Percentiles rank a stretch among this genome's conserved stretches.
Conservation (phyloP, 2,329 filamentous ascomycete species). For the Pyrenochaeta sp. region DNA sequence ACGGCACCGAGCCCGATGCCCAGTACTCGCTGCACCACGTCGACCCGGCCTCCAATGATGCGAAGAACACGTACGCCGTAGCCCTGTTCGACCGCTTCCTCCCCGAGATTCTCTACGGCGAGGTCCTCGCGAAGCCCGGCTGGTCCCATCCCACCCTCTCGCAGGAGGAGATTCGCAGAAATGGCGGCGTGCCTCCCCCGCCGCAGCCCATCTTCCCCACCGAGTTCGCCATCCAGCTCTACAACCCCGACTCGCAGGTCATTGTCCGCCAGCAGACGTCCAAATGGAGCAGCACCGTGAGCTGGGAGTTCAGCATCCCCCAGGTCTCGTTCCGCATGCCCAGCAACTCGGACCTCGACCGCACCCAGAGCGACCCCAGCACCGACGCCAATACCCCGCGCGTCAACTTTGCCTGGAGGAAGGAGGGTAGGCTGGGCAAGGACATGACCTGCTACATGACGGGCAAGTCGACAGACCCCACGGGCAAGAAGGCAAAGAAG, state of each 20-base stretch:
- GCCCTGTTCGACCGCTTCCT: slow-evolving; percentile 85
- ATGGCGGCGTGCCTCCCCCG: slow-evolving; percentile 69
- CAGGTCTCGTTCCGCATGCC: slow-evolving; percentile 83
- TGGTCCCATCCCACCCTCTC: slow-evolving; percentile 86
- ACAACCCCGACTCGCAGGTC: slow-evolving; percentile 90
- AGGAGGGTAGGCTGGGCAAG: slow-evolving; percentile 83
- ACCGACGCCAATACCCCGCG: slow-evolving; percentile 67
- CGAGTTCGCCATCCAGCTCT: slow-evolving; percentile 84
- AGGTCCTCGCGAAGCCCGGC: slow-evolving; percentile 82
- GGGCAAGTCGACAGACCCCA: slow-evolving; percentile 72
- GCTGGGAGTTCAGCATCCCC: slow-evolving; percentile 94
- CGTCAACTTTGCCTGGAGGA: slow-evolving; percentile 86
- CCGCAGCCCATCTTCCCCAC: slow-evolving; percentile 78
- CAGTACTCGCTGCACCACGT: slow-evolving; percentile 82
- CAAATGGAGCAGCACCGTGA: slow-evolving; percentile 79
- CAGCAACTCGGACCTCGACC: slow-evolving; percentile 79
- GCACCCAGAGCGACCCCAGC: slow-evolving; percentile 68
- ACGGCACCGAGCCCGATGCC: slow-evolving; percentile 80
- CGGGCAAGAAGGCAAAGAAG: slow-evolving; percentile 69
- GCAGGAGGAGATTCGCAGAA: slow-evolving; percentile 76
- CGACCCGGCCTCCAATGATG: slow-evolving; percentile 72
- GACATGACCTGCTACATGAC: slow-evolving; percentile 89
- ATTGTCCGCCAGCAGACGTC: slow-evolving; percentile 73
- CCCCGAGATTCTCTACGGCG: slow-evolving; percentile 82
- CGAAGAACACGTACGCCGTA: slow-evolving; percentile 84